Base-by-base conservation (phyloP, 257 asterid genomes). In the Capsicum baccatum region DNA sequence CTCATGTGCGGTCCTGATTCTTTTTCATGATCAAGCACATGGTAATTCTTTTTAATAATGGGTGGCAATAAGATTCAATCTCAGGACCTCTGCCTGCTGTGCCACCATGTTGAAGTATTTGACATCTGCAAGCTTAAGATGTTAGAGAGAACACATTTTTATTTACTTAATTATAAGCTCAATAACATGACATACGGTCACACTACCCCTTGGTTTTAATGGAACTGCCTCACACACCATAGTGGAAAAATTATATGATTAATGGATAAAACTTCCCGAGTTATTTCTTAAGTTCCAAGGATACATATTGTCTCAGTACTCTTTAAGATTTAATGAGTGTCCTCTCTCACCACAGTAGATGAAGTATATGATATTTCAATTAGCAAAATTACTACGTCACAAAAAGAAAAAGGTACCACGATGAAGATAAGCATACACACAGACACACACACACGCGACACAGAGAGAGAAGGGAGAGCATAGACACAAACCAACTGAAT, bases 401-500 rank as follows among this genome's bases (percentile, higher is more conserved):
- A 14, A 82, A 15, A 79, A 48, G 57, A 58, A 76, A 35, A 79
- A 48, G 33, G 50, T 54, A 78, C 13, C 81, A 76, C n/a, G 63
- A 76, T 26, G 47, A 21, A 74, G 44, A 13, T 76, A 83, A 58
- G 37, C 70, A 56, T 48, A 78, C 66, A 85, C 57, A 9, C 62
- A 26, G n/a, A 66, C 33, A 26, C 33, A 26, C 33, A 26, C 33
- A 2, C 33, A 26, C 33, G 82, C 73, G 79, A 80, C 84, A 79
- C 82, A 70, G 67, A 16, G 42, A 33, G 15, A 47, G 82, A 78
- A 84, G 67, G 68, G 81, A 79, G 86, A 71, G 78, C 39, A 80
- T 39, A 86, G 83, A 78, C 52, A 73, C 92, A 82, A 91, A 97
- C 99, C 99, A 95, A 89, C 94, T 92, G 89, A 97, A 95, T 79